Evolutionary conservation across 345 rosid species (phyloP), one percentile per base, ranked within the genome.

Genomic region (Excoecaria agallocha): DNA sequence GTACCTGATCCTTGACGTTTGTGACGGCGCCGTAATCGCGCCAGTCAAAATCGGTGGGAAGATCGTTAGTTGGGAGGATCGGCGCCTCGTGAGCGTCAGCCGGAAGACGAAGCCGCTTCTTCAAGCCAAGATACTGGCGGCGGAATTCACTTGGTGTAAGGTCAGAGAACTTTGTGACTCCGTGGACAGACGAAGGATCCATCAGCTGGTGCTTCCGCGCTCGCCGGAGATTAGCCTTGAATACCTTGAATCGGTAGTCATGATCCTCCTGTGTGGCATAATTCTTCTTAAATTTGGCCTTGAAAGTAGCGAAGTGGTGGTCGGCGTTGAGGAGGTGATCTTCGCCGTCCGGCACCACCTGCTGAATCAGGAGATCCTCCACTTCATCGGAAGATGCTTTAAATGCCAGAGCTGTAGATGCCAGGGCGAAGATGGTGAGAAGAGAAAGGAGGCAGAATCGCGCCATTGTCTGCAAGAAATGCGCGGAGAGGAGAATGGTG

Each of bases 81-180:
- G 98, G 98, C 0, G 98, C 98, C 83, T 86, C 54, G 59, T 82
- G 82, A 3, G 98, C 97, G 59, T 94, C 99, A 45, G 80, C 87
- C 0, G 98, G 99, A 24, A 93, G 76, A 78, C 84, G 77, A 60
- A 94, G 72, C 68, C 79, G 25, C 38, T 48, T 79, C 72, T 75
- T 89, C 51, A 91, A 58, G 11, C 99, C 97, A 37, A 93, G 76
- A 72, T 75, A 80, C 48, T 73, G 78, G 82, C 78, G 82, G 76
- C 76, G 70, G 75, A 91, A 94, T 84, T 94, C 97, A 24, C 83
- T 62, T 9, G 87, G 85, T 9, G 97, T 91, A 88, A 92, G 76
- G 86, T 93, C 98, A 43, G 96, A 93, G 86, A 94, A 94, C 85
- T 81, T 92, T 17, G 99, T 93, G 37, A 93, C 93, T 1, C 98